phyloP scores from a whole-genome alignment of 2,329 filamentous ascomycete species.

The Macrophomina pseudophaseolina region DNA sequence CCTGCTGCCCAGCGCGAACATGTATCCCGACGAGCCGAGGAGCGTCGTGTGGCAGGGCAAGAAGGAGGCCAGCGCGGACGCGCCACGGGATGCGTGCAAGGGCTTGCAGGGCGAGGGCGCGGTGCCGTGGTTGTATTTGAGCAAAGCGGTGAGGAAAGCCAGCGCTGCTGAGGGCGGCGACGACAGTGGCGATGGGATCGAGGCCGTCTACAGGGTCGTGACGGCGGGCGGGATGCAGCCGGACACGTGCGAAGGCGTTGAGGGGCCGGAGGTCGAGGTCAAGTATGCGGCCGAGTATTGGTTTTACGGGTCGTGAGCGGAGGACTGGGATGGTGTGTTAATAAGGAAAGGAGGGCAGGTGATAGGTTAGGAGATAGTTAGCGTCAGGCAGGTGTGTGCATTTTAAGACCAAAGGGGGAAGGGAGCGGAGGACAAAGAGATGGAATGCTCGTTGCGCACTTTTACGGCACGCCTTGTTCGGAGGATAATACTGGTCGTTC shows the following conservation, averaged over 20 bases:
- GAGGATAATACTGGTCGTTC: background rate
- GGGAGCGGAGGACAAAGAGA: background rate
- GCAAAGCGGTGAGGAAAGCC: slow-evolving; percentile 32
- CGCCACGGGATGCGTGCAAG: slow-evolving; percentile 53
- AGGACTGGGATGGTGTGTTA: background rate
- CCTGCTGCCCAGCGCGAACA: slow-evolving; percentile 46
- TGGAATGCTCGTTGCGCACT: background rate
- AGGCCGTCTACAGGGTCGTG: slow-evolving; percentile 54
- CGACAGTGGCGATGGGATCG: slow-evolving; percentile 45
- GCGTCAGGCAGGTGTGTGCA: too few relatives aligned
- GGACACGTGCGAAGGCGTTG: slow-evolving; percentile 44
- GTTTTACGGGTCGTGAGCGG: slow-evolving; percentile 44
- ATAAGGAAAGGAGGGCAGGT: background rate
- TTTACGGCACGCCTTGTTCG: too few relatives aligned
- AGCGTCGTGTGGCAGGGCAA: slow-evolving; percentile 36
- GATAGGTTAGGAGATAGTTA: too few relatives aligned
- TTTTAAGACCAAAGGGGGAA: too few relatives aligned
- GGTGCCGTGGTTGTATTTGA: slow-evolving; percentile 55
- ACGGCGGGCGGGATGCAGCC: slow-evolving; percentile 54
- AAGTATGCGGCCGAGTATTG: slow-evolving; percentile 56
- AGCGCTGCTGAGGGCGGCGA: slow-evolving; percentile 35
- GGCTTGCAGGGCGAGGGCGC: slow-evolving; percentile 46
- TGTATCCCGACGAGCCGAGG: slow-evolving; percentile 36
- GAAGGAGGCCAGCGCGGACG: slow-evolving; percentile 57
- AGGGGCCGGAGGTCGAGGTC: slow-evolving; percentile 40